A percentile compares a stretch with the other conserved stretches of the same genome.
Evolutionary conservation across 345 rosid species (phyloP).

Genomic region (Boechera divaricarpa): DNA sequence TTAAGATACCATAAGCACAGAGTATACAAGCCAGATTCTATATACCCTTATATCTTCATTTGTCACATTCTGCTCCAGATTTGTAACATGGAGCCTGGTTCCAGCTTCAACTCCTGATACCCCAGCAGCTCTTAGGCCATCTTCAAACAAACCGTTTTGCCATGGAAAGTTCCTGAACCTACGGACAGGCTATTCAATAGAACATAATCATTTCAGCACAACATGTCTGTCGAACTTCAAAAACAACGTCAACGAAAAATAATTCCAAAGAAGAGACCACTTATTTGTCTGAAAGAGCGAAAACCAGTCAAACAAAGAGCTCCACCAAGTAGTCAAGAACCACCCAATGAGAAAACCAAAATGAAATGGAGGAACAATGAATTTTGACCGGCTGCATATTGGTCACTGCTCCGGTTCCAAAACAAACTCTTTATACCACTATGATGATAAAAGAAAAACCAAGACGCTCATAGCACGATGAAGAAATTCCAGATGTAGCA

Average conservation of each 20-base stretch:
- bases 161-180: slow-evolving; percentile 79
- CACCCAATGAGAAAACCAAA: slow-evolving; percentile 49
- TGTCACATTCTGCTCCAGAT: slow-evolving; percentile 82
- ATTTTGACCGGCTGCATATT: slow-evolving; percentile 48
- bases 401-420: slow-evolving; percentile 58
- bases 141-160: slow-evolving; percentile 90
- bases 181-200: slow-evolving; percentile 70
- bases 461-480: slow-evolving; percentile 46
- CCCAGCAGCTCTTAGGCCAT: slow-evolving; percentile 91
- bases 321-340: slow-evolving; percentile 51
- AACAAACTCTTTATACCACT: slow-evolving; percentile 34
- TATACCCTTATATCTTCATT: slow-evolving; percentile 96
- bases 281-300: slow-evolving; percentile 37
- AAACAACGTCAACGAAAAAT: slow-evolving; percentile 46
- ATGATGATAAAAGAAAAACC: slow-evolving; percentile 53
- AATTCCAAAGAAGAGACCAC: slow-evolving; percentile 39
- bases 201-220: slow-evolving; percentile 57
- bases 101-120: slow-evolving; percentile 85
- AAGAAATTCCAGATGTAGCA: slow-evolving; percentile 50
- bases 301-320: slow-evolving; percentile 43
- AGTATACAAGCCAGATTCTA: slow-evolving; percentile 35
- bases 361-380: slow-evolving; percentile 43
- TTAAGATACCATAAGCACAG: slow-evolving; percentile 24
- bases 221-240: slow-evolving; percentile 53
- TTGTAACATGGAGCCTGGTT: slow-evolving; percentile 78